These are phyloP conservation scores for Suhomyces kilbournensis DNA, from an alignment of 805 yeast species.

Conservation along the genomic window DNA sequence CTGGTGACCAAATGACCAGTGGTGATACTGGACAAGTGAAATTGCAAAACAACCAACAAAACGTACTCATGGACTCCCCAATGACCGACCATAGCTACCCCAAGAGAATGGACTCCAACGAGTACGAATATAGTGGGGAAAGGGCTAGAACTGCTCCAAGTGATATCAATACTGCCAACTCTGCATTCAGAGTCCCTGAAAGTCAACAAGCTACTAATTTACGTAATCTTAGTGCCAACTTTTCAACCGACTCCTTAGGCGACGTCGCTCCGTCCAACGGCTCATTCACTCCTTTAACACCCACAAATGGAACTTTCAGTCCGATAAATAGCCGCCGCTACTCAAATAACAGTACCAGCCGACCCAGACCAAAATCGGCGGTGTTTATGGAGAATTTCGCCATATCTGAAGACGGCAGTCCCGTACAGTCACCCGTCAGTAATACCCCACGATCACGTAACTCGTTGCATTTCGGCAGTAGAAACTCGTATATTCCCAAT, in stretches of 20 bases:
- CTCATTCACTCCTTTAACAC: slow-evolving; percentile 5
- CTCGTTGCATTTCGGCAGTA: slow-evolving; percentile 14
- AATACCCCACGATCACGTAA: slow-evolving; percentile 21
- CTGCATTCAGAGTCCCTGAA: neutral
- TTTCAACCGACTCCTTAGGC: slow-evolving; percentile 34
- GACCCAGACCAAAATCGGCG: slow-evolving; percentile 37
- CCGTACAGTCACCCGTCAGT: slow-evolving; percentile 12
- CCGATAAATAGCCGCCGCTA: slow-evolving; percentile 4
- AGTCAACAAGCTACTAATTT: slow-evolving; percentile 18
- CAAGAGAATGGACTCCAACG: neutral
- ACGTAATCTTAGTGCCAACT: slow-evolving; percentile 35
- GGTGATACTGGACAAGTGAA: neutral
- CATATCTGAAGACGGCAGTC: slow-evolving; percentile 27
- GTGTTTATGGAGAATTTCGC: slow-evolving; percentile 25
- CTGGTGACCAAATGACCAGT: neutral
- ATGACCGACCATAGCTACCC: neutral
- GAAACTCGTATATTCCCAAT: slow-evolving; percentile 14
- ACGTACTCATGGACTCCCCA: neutral
- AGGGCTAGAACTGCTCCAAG: neutral
- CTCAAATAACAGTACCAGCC: slow-evolving; percentile 5
- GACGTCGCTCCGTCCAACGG: slow-evolving; percentile 3
- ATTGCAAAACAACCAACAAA: neutral
- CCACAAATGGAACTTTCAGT: slow-evolving; percentile 7
- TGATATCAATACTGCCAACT: neutral
- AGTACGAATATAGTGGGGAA: neutral